Percentiles rank a stretch among this genome's conserved stretches.
These are phyloP conservation scores for Picochlorum sp. DNA, from an alignment of 139 green algal genomes.

Conservation along the genomic window DNA sequence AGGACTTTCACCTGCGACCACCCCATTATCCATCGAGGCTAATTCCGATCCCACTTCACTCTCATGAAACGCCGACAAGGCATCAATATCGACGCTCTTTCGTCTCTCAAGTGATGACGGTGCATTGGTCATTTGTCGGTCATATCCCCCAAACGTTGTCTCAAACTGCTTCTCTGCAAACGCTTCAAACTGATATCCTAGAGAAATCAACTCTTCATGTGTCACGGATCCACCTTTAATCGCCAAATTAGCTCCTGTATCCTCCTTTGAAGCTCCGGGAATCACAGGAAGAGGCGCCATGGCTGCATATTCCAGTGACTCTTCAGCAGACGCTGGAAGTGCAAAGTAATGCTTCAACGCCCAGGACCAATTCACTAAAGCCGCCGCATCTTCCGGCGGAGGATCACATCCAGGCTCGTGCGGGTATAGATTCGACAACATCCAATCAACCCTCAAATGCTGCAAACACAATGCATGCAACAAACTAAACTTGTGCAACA, in stretches of 20 bases:
- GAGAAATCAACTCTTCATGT: neutral
- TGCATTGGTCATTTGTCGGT: neutral
- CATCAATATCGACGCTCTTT: neutral
- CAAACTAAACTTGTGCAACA: constrained; percentile 28
- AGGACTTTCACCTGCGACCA: too few species aligned
- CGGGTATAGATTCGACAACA: constrained; percentile 30
- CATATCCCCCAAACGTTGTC: neutral
- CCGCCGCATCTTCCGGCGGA: constrained; percentile 1
- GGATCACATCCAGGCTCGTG: constrained; percentile 15
- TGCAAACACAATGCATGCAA: constrained; percentile 42
- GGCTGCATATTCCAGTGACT: neutral
- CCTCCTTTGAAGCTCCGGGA: neutral
- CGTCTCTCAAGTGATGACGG: neutral
- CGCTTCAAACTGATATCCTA: constrained; percentile 1
- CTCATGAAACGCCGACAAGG: neutral
- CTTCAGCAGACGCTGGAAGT: neutral
- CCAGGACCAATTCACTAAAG: constrained; percentile 2
- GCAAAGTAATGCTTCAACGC: neutral
- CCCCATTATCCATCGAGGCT: too few species aligned
- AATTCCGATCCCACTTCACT: too few species aligned
- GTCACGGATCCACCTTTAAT: constrained; percentile 2
- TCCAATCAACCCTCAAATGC: constrained; percentile 38
- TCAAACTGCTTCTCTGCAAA: constrained; percentile 3
- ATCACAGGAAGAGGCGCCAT: neutral
- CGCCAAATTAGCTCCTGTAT: neutral